These are phyloP conservation scores for Leishmania turanica DNA, from an alignment of 208 protist species.

Conservation along the genomic window DNA sequence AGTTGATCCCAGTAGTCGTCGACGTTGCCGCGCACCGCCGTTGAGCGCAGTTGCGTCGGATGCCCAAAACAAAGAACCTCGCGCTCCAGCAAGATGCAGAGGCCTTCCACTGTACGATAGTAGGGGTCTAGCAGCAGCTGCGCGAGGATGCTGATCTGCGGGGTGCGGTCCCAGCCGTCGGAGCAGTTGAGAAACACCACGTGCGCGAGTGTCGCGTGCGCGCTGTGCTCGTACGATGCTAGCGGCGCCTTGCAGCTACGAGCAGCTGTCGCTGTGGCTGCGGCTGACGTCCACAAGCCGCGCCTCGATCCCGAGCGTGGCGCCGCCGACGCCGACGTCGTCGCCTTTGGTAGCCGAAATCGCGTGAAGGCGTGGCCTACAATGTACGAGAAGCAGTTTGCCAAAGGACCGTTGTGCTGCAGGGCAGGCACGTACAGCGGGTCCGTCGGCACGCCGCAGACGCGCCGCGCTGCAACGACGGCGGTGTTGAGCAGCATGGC, in stretches of 20 bases:
- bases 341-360: conserved; percentile 16
- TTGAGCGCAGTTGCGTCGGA: conserved; percentile 26
- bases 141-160: conserved; percentile 77
- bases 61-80: conserved; percentile 94
- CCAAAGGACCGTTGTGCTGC: conserved; percentile 22
- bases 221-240: conserved; percentile 27
- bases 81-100: conserved; percentile 92
- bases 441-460: conserved; percentile 50
- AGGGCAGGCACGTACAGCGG: conserved; percentile 43
- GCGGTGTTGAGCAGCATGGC: conserved; percentile 47
- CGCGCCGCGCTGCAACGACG: conserved; percentile 44
- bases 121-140: conserved; percentile 93
- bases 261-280: background rate
- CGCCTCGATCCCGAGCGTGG: conserved; percentile 2
- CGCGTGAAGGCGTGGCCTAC: conserved; percentile 35
- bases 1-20: conserved; percentile 16
- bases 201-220: conserved; percentile 20
- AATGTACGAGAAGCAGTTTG: conserved; percentile 37
- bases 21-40: conserved; percentile 24
- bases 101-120: conserved; percentile 93
- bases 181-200: conserved; percentile 72
- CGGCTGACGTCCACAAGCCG: background rate
- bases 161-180: conserved; percentile 95
- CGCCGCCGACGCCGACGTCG: background rate
- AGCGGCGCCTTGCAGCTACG: conserved; percentile 4